Conservation (phyloP, 345 rosid genomes). For the Iberis pinnata region DNA sequence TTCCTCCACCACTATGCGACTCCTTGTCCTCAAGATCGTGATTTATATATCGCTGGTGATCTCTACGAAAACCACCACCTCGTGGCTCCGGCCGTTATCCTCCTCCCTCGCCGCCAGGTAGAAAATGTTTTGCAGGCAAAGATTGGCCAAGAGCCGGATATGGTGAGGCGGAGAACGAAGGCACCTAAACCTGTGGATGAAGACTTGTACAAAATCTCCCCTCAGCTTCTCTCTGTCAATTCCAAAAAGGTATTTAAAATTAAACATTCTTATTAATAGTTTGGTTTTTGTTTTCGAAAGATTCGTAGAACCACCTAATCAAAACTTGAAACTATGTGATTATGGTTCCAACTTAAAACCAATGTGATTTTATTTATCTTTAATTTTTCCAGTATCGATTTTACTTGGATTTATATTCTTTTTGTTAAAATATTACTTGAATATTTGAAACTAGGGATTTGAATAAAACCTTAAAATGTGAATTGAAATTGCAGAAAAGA, state of each 20-base stretch:
- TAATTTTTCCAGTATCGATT: no score
- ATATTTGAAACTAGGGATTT: no score
- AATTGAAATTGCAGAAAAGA: constrained; percentile 45
- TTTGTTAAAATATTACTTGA: no score
- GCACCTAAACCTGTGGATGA: constrained; percentile 78
- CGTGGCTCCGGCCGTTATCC: constrained; percentile 83
- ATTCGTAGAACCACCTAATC: no score
- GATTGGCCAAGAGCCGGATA: constrained; percentile 22
- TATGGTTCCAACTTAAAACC: no score
- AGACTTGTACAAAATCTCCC: constrained; percentile 81
- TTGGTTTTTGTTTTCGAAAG: background rate
- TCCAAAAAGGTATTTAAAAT: constrained; percentile 45
- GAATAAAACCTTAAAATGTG: no score
- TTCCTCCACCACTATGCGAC: constrained; percentile 68
- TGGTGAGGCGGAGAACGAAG: constrained; percentile 25
- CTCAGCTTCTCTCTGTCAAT: constrained; percentile 55
- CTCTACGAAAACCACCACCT: constrained; percentile 65
- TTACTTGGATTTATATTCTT: no score
- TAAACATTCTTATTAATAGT: background rate
- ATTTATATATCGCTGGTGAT: constrained; percentile 85
- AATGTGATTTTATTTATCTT: no score
- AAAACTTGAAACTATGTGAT: no score
- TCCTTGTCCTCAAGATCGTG: constrained; percentile 48
- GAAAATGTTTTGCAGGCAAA: constrained; percentile 15
- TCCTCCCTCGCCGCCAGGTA: constrained; percentile 81